Conservation (phyloP, 257 asterid genomes). For the Coffea canephora region DNA sequence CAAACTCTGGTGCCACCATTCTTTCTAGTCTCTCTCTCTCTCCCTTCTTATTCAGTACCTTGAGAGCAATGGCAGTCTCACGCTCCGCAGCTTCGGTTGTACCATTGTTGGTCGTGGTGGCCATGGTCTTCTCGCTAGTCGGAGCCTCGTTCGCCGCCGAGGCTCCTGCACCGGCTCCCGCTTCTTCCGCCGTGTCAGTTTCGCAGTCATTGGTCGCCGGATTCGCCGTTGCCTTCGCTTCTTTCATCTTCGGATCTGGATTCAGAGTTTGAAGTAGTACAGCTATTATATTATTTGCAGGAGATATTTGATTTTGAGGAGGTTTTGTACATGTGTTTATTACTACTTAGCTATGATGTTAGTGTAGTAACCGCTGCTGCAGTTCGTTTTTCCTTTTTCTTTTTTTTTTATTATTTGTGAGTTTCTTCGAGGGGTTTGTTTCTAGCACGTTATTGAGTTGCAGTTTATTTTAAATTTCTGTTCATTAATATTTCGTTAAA, state of each 20-base stretch:
- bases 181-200: constrained; percentile 36
- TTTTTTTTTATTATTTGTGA: background rate
- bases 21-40: too few relatives aligned
- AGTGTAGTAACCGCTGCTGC: background rate
- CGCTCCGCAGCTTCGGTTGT: too few relatives aligned
- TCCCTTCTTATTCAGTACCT: too few relatives aligned
- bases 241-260: constrained; percentile 41
- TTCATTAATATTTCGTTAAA: too few relatives aligned
- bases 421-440: background rate
- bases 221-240: constrained; percentile 31
- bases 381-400: background rate
- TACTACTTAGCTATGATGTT: background rate
- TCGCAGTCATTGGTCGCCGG: constrained; percentile 41
- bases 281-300: background rate
- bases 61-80: too few relatives aligned
- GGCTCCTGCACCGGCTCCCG: constrained; percentile 19
- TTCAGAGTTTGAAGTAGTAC: constrained; percentile 38
- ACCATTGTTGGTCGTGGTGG: too few relatives aligned
- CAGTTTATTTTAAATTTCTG: too few relatives aligned
- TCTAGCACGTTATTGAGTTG: too few relatives aligned
- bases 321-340: background rate
- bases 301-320: background rate
- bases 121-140: too few relatives aligned
- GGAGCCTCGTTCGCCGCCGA: too few relatives aligned
- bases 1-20: too few relatives aligned